These are phyloP conservation scores for Trichocomaceae sp. DNA, from an alignment of 2,329 filamentous ascomycete species.

Conservation along the genomic window DNA sequence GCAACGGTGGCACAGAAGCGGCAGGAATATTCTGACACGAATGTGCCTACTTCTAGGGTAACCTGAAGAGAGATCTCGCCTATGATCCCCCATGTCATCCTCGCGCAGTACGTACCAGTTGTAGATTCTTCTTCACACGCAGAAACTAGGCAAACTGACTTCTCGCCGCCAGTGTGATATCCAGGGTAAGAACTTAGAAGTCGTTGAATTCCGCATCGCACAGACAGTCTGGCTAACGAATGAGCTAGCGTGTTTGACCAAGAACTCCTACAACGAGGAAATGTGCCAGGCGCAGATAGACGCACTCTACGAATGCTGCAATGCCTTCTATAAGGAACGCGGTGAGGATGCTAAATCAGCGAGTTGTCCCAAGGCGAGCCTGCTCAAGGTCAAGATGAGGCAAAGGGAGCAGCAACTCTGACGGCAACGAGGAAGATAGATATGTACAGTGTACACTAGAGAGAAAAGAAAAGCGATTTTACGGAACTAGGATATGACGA, in stretches of 20 bases:
- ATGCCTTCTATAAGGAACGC: conserved; percentile 73
- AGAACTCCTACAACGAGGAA: conserved; percentile 76
- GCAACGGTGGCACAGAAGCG: background rate
- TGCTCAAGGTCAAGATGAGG: conserved; percentile 78
- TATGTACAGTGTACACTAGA: conserved; percentile 16
- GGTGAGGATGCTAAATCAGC: conserved; percentile 69
- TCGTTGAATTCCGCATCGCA: too few species aligned
- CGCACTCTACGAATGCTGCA: conserved; percentile 88
- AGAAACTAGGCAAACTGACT: background rate
- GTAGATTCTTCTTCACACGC: background rate
- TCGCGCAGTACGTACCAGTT: conserved; percentile 58
- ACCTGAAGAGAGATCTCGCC: conserved; percentile 62
- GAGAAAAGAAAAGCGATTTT: background rate
- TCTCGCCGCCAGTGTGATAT: conserved; percentile 65
- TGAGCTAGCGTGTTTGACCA: conserved; percentile 71
- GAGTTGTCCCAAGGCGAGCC: conserved; percentile 76
- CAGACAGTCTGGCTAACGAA: background rate
- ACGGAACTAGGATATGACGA: background rate
- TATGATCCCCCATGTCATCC: conserved; percentile 77
- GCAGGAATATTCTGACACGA: background rate
- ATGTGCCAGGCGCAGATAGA: conserved; percentile 74
- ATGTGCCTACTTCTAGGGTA: conserved; percentile 20
- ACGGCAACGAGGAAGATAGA: conserved; percentile 27
- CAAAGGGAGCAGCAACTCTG: conserved; percentile 49
- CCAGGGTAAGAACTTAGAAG: conserved; percentile 65